Evolutionary conservation across 2,329 filamentous ascomycete species (phyloP).

Genomic region (Penicillium sumatraense): DNA sequence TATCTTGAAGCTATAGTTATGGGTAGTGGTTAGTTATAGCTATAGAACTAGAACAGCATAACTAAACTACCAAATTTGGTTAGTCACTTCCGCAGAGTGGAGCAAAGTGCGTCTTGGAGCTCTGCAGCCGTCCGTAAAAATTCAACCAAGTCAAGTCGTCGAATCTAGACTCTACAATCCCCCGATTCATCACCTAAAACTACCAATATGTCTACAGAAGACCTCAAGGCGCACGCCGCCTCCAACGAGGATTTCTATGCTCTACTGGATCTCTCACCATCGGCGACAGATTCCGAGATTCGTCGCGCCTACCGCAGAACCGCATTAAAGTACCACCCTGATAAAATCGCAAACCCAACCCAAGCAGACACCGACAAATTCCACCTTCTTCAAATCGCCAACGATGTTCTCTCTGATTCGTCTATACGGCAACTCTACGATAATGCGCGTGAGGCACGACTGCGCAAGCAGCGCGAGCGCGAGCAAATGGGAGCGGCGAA

Average conservation of each 20-base stretch:
- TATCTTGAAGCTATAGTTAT: too few relatives aligned
- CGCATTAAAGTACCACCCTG: slow-evolving; percentile 89
- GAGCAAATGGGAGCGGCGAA: slow-evolving; percentile 74
- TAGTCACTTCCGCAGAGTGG: too few relatives aligned
- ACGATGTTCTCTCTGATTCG: slow-evolving; percentile 77
- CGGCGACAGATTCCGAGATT: slow-evolving; percentile 72
- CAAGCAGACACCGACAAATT: slow-evolving; percentile 75
- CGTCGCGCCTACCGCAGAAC: slow-evolving; percentile 82
- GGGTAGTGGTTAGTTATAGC: too few relatives aligned
- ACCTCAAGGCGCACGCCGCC: slow-evolving; percentile 62
- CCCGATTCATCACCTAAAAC: background rate
- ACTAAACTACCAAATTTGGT: too few relatives aligned
- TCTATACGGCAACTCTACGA: slow-evolving; percentile 78
- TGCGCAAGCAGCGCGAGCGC: slow-evolving; percentile 71
- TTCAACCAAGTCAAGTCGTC: background rate
- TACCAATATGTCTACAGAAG: slow-evolving; percentile 44
- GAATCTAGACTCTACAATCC: background rate
- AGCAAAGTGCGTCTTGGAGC: background rate
- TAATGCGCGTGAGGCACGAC: slow-evolving; percentile 70
- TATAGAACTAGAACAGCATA: too few relatives aligned
- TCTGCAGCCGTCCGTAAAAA: background rate
- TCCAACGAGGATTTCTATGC: slow-evolving; percentile 76
- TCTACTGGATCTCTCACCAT: slow-evolving; percentile 69
- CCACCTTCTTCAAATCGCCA: slow-evolving; percentile 82
- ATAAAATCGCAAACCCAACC: slow-evolving; percentile 78